Base-by-base conservation (phyloP, 106 monocot species). In the Phalaenopsis equestris region DNA sequence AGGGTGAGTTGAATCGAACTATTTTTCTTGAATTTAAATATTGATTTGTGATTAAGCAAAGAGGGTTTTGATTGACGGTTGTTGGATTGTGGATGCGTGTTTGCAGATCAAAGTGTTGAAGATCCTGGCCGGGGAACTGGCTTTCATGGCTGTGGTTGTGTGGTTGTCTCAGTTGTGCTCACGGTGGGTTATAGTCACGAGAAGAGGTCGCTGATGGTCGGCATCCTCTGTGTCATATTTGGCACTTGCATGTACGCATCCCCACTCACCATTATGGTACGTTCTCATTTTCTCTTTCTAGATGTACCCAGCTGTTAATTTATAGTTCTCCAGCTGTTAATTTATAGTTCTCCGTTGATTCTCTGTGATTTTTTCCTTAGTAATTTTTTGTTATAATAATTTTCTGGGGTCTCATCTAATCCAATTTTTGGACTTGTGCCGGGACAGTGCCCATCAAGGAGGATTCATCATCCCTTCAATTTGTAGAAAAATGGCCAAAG, bases 131-230 rank as follows among this genome's bases (percentile, higher is more conserved):
- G 82, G 36, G 6, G 90, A 88, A 86, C n/a, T 84, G 38, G 88
- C 52, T 55, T 84, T 91, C 80, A 55, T 88, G 79, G 80, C 19
- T 1, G 74, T 75, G 30, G 88, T 84, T 86, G 90, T 90, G 46
- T 75, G 30, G 88, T 84, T 86, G 90, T 90, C 41, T 30, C 30
- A 30, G 30, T 30, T 30, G 30, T 30, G 30, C 30, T 30, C 30
- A 30, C 30, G 30, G 30, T 30, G 30, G 30, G 30, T 30, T 0
- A 30, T 30, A 30, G 30, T 30, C 30, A 30, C 30, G 30, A 30
- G 30, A 30, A 30, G 30, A 30, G 30, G 30, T 30, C 30, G 30
- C 30, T 30, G 30, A 30, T 30, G 30, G 30, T 30, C 30, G 30
- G 30, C 30, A 30, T 30, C 0, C 30, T 30, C 30, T 30, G 30